Base-by-base conservation (phyloP, 352 stramenopile species). In the Pythium phragmitis region DNA sequence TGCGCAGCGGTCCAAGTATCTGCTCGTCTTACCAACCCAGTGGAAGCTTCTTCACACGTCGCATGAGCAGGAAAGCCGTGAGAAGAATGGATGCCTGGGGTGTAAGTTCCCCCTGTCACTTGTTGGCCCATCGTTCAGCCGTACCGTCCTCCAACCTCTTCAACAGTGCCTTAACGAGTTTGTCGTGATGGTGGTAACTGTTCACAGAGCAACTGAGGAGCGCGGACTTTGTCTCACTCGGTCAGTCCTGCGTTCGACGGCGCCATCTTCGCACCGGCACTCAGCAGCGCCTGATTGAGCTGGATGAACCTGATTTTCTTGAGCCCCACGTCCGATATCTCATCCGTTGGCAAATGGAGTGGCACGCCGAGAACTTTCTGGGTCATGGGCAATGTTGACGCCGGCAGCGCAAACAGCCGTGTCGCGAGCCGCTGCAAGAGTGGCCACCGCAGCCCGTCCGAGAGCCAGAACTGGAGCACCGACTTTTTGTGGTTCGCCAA, bases 381-480 rank as follows among this genome's bases (percentile, higher is more conserved):
- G 7, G 43, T 45, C 19, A 60, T 56, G 6, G 66, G 52, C n/a
- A 56, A 36, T 14, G 65, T 70, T 21, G 64, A 72, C 2, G 60
- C 46, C 30, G 69, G 69, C 28, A 75, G 42, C 12, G 51, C 48
- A 57, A 80, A 74, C 46, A 80, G 46, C 16, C 54, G 26, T 33
- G 59, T 36, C 0, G 73, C 73, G 9, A 77, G 46, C n/a, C 54
- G 46, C 45, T 80, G 70, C 17, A 80, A 54, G 21, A 73, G 26
- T 21, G 73, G 73, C 52, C 63, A 80, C 16, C 43, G 67, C 49
- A 61, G 41, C 0, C 70, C 67, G 47, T 80, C 73, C 14, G 57
- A 64, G 34, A 69, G 60, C 73, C 73, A 80, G 47, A 69, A 80
- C 48, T 77, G 73, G 33, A 67, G 45, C 37, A 74, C 63, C 11